Base-by-base conservation (phyloP, 495 filamentous ascomycete genomes). In the Neurospora sp. region DNA sequence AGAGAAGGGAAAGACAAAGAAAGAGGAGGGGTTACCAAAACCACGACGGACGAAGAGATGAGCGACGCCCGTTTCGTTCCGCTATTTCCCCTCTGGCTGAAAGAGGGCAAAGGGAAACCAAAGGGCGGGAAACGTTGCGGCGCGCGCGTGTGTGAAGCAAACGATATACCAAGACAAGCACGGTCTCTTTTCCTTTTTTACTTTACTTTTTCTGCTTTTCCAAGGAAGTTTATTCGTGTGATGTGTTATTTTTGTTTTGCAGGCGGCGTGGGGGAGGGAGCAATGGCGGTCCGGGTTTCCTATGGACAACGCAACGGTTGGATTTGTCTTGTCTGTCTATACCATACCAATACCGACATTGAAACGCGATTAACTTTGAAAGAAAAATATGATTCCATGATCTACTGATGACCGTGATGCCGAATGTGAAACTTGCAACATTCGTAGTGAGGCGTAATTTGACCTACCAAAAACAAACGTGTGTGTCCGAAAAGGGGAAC, bases 141-240 rank as follows among this genome's bases (percentile, higher is more conserved):
- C 70, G 42, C n/a, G 71, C 44, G 69, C 74, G 54, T 4, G 54
- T 35, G 14, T 66, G 54, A 35, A 66, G 54, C 54, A 66, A 66
- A 66, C 54, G 54, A 77, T 66, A 70, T 69, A 70, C 74, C 70
- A 62, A 69, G 73, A 75, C 70, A 46, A 69, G 73, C 44, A 54
- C 4, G 46, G 44, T 66, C 46, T 71, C 71, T 44, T 46, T 72
- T 72, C 39, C 44, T 70, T 70, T 74, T 62, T 66, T 35, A 66
- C 54, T 66, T 14, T 35, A 59, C 48, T 66, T 66, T 46, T 73
- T 42, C 27, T 35, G 46, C 35, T 59, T 66, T 70, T 69, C 10
- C 59, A 14, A 40, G 37, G 37, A 44, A 31, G 66, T 40, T 70
- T 41, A 59, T 31, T 44, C 70, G 37, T 18, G 44, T 23, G 27